These are phyloP conservation scores for Claviceps pusilla DNA, from an alignment of 2,329 filamentous ascomycete genomes.

Conservation along the genomic window DNA sequence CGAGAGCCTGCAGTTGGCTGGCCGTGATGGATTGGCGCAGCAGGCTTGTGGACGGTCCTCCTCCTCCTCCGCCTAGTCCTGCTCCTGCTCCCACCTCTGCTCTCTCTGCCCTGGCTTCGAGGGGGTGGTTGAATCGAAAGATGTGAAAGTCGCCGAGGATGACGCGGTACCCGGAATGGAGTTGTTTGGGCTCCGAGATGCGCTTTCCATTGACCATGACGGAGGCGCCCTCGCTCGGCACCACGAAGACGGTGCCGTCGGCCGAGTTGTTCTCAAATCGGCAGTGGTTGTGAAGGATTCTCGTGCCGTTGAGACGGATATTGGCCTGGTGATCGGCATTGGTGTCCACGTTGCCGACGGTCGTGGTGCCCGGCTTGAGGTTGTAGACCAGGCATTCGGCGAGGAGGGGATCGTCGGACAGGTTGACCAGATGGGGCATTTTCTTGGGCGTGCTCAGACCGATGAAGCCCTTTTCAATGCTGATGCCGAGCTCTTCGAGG, in stretches of 20 bases:
- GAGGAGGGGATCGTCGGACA: slow-evolving; percentile 85
- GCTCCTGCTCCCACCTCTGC: slow-evolving; percentile 61
- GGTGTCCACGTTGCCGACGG: slow-evolving; percentile 85
- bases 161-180: slow-evolving; percentile 85
- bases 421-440: slow-evolving; percentile 96
- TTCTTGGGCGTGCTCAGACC: slow-evolving; percentile 94
- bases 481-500: slow-evolving; percentile 91
- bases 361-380: slow-evolving; percentile 85
- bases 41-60: slow-evolving; percentile 35
- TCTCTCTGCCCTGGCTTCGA: slow-evolving; percentile 85
- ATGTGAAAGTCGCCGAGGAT: slow-evolving; percentile 98
- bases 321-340: slow-evolving; percentile 62
- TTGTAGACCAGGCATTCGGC: slow-evolving; percentile 97
- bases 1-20: slow-evolving; percentile 45
- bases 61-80: slow-evolving; percentile 31
- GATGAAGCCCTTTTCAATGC: slow-evolving; percentile 95
- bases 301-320: slow-evolving; percentile 83
- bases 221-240: slow-evolving; percentile 79
- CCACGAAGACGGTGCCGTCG: slow-evolving; percentile 82
- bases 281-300: slow-evolving; percentile 86
- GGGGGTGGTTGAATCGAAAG: slow-evolving; percentile 93
- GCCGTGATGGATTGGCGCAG: slow-evolving; percentile 67
- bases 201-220: slow-evolving; percentile 96
- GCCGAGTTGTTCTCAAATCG: slow-evolving; percentile 65
- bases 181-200: slow-evolving; percentile 67